A percentile compares a stretch with the other conserved stretches of the same genome.
Conservation (phyloP, 73 alveolate species). For the Breviolum minutum region DNA sequence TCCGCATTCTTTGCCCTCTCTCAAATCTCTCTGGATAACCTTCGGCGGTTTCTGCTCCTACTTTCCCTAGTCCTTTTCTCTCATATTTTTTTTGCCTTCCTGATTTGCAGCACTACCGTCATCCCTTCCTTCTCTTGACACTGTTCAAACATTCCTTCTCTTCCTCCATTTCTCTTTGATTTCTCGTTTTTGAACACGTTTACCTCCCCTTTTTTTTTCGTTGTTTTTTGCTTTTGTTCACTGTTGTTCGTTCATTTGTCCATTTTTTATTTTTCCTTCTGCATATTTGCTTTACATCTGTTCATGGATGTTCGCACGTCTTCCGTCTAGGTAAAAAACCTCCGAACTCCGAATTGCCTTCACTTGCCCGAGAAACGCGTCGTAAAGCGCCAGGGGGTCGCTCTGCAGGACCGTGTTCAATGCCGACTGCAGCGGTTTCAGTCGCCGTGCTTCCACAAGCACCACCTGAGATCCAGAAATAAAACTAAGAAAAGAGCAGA, state of each 20-base stretch:
- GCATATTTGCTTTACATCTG: neutral
- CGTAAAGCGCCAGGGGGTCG: slow-evolving; percentile 70
- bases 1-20: no score
- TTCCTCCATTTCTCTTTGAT: neutral
- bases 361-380: neutral
- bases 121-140: no score
- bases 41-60: no score
- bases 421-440: slow-evolving; percentile 81
- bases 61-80: no score
- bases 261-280: neutral
- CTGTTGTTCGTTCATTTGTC: neutral
- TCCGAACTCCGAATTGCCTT: no score
- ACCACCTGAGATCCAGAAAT: slow-evolving; percentile 28
- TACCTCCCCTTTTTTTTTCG: no score
- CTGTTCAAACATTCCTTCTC: no score
- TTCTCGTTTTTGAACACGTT: no score
- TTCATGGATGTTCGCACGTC: neutral
- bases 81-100: no score
- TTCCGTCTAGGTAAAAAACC: neutral
- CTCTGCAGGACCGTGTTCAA: slow-evolving; percentile 66
- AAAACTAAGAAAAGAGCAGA: neutral
- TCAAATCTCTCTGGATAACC: no score
- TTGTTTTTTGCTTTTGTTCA: no score
- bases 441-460: slow-evolving; percentile 91
- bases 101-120: no score